Evolutionary conservation across 495 filamentous ascomycete species (phyloP).

Genomic region (Talaromyces liani): DNA sequence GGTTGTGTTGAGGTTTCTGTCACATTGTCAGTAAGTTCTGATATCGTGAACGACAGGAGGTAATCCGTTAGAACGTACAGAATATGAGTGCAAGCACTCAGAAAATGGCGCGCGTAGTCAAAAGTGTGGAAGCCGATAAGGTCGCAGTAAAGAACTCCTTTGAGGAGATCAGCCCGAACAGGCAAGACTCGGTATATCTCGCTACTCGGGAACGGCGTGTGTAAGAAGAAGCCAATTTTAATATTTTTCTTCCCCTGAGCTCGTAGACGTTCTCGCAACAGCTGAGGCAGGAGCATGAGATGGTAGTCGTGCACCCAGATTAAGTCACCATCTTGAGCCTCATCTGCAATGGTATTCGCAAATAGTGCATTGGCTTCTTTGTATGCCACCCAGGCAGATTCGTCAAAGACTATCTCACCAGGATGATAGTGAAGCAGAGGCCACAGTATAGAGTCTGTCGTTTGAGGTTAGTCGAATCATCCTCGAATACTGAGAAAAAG

Average conservation of each 20-base stretch:
- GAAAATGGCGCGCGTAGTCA: slow-evolving; percentile 90
- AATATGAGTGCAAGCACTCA: slow-evolving; percentile 85
- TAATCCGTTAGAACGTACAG: slow-evolving; percentile 47
- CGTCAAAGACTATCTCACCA: slow-evolving; percentile 94
- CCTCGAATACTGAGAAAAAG: background rate
- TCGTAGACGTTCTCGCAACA: slow-evolving; percentile 79
- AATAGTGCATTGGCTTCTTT: slow-evolving; percentile 83
- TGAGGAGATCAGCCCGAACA: slow-evolving; percentile 78
- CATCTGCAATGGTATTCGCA: slow-evolving; percentile 69
- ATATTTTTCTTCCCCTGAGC: slow-evolving; percentile 70
- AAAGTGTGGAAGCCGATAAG: slow-evolving; percentile 96
- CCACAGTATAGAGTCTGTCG: slow-evolving; percentile 88
- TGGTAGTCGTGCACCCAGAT: slow-evolving; percentile 99
- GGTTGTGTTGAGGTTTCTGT: slow-evolving; percentile 66
- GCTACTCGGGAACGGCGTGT: slow-evolving; percentile 94
- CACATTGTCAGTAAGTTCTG: slow-evolving; percentile 10
- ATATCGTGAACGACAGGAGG: no score
- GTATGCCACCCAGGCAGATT: slow-evolving; percentile 89
- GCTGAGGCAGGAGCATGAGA: slow-evolving; percentile 87
- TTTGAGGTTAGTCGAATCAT: background rate
- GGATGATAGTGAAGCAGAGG: slow-evolving; percentile 97
- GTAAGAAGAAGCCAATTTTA: slow-evolving; percentile 95
- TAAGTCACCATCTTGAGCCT: slow-evolving; percentile 82
- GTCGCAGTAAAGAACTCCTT: slow-evolving; percentile 84
- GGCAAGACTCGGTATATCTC: slow-evolving; percentile 95